Base-by-base conservation (phyloP, 148 eudicot species). In the Camellia lanceoleosa region DNA sequence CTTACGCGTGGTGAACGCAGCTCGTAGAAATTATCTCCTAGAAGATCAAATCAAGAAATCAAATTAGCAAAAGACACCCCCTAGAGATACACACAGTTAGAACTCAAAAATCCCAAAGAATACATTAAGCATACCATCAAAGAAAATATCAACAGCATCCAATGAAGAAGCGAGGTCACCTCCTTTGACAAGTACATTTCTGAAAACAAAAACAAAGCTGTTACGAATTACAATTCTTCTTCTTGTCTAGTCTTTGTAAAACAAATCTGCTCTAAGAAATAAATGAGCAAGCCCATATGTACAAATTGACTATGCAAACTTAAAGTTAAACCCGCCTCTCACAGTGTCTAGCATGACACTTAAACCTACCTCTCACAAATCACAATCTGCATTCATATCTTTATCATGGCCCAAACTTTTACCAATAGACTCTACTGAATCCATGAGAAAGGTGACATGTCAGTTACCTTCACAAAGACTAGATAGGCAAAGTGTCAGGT, bases 161-260 rank as follows among this genome's bases (percentile, higher is more conserved):
- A 83, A 67, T 74, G 94, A 88, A 61, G 85, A 83, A 80, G 90
- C 89, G 38, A 95, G 94, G 77, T 95, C 92, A 55, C 98, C 98
- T 51, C 98, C 98, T 89, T 95, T 95, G 75, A 95, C 93, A 73
- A 95, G 98, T 66, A 95, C 98, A 86, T 93, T 89, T 72, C 98
- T 95, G 87, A 81, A 82, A 83, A 71, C 55, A 82, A 43, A 62
- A 61, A 65, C 49, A 20, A 38, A 38, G n/a, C 55, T 74, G 19
- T 70, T 13, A 59, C 47, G 38, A 30, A 14, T 41, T 71, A 43
- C 67, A 30, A 30, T 18, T 38, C 56, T 38, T 73, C 41, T 59
- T 68, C 18, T 72, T 19, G 14, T 41, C 60, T 54, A 8, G 55
- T 61, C 12, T 46, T 55, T 7, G 18, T 54, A 18, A 41, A 41